Evolutionary conservation across 805 yeast species (phyloP), one percentile per base, ranked within the genome.

Genomic region (Nakazawaea anatomiae): DNA sequence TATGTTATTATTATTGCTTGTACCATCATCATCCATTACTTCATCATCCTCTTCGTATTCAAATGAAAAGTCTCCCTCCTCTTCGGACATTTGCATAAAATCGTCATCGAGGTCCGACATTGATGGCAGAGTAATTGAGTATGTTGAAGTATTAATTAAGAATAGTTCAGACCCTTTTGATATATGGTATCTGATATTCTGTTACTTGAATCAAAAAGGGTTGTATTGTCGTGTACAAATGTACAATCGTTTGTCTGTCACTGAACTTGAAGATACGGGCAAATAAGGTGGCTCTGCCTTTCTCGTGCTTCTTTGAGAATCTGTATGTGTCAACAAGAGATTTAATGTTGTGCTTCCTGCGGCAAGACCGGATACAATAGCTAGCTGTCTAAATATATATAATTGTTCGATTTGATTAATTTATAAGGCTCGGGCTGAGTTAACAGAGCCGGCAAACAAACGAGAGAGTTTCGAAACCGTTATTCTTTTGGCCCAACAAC

Each of bases 91-190:
- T 36, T 64, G 69, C 57, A 53, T 49, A 45, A 49, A 53, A 34
- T 50, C 55, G 36, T 56, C 71, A 43, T 65, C 70, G 65, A 69
- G 65, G 42, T 68, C 72, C 1, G 70, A 66, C 72, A 68, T 68
- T 14, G 39, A 32, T 11, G 11, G 8, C 35, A 32, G 11, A 32
- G 35, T 18, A 18, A 18, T 18, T 18, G 25, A 18, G 25, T 18
- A 3, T 18, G 25, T 18, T 18, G 25, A 18, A 18, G 25, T 18
- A 18, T 18, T 18, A 18, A 18, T 18, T 18, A 18, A 18, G 25
- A 18, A 18, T 18, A 18, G 3, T 18, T 18, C 25, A 18, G 25
- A 18, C 25, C 25, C 25, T 18, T 18, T 18, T 18, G 25, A 18
- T 18, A 18, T 18, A 18, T 18, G 25, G 36, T 9, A 34, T 34